phyloP scores from a whole-genome alignment of 306 rosid species.

The Canavalia gladiata region DNA sequence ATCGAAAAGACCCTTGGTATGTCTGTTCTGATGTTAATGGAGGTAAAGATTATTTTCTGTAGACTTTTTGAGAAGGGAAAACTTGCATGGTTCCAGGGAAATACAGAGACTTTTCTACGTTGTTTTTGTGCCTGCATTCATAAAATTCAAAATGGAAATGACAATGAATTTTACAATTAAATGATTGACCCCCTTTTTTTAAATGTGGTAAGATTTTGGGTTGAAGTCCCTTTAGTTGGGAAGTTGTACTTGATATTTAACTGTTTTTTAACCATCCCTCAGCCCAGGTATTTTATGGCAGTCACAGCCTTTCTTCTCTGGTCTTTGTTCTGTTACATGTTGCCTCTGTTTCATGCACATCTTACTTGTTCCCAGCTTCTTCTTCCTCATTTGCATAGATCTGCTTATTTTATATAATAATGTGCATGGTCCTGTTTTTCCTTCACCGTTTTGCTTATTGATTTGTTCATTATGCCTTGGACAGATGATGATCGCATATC shows the following conservation, averaged over 20 bases:
- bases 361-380: not conserved
- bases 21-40: not conserved
- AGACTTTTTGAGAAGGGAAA: not conserved
- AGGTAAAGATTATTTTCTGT: constrained; percentile 2
- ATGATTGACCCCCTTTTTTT: not conserved
- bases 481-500: not conserved
- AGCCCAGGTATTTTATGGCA: not conserved
- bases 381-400: not conserved
- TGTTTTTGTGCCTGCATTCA: not conserved
- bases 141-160: not conserved
- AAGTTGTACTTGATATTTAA: not conserved
- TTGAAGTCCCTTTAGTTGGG: not conserved
- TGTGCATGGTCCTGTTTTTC: not conserved
- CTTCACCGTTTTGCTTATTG: not conserved
- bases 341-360: not conserved
- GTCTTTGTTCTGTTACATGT: not conserved
- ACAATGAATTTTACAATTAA: not conserved
- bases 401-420: not conserved
- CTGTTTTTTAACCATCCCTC: not conserved
- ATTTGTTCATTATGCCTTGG: not conserved
- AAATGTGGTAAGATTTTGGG: not conserved
- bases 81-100: not conserved
- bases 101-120: not conserved
- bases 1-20: not conserved
- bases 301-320: not conserved